phyloP scores from a whole-genome alignment of 2,329 filamentous ascomycete species.

The Cladobotryum mycophilum region DNA sequence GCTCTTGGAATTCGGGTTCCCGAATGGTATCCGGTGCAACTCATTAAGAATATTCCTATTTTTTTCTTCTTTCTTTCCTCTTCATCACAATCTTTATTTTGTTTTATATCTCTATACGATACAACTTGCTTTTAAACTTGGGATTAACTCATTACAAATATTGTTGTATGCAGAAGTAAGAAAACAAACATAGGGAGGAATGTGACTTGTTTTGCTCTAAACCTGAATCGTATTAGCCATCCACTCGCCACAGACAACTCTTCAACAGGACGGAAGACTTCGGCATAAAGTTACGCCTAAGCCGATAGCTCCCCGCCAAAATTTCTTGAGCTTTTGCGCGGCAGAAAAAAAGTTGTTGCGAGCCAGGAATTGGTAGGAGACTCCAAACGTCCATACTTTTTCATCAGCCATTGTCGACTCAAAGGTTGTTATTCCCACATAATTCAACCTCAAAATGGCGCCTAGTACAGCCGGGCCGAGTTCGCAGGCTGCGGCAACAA shows the following conservation, averaged over 20 bases:
- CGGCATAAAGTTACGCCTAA: slow-evolving; percentile 15
- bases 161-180: neutral
- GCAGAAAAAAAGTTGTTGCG: slow-evolving; percentile 19
- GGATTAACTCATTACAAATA: neutral
- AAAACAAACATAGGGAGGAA: too few species aligned
- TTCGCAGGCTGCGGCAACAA: neutral
- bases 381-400: neutral
- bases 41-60: neutral
- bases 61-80: neutral
- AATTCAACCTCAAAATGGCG: slow-evolving; percentile 9
- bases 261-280: neutral
- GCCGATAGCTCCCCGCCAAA: slow-evolving; percentile 13
- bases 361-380: neutral
- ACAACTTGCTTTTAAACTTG: neutral
- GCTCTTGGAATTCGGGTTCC: neutral
- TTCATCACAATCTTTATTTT: neutral
- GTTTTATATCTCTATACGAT: too few species aligned
- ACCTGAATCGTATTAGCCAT: too few species aligned
- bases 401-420: neutral
- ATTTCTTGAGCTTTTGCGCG: slow-evolving; percentile 4
- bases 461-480: slow-evolving; percentile 15
- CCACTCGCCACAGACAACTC: too few species aligned
- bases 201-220: too few species aligned
- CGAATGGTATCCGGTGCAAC: neutral
- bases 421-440: neutral